Conservation (phyloP, 805 yeast genomes). For the Yarrowia sp. region DNA sequence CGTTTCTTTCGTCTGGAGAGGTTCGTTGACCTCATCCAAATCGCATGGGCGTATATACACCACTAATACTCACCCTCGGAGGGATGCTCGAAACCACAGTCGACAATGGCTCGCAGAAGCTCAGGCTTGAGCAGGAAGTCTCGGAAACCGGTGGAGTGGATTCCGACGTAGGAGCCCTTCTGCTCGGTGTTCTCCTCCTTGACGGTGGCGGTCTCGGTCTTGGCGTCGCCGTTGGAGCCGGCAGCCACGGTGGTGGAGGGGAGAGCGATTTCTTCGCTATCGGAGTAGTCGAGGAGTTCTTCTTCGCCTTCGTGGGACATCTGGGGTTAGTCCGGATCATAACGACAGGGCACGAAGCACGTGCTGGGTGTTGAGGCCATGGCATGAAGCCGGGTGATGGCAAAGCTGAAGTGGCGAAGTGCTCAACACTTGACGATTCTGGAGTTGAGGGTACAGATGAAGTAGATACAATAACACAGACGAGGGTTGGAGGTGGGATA, state of each 20-base stretch:
- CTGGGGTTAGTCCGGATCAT: constrained; percentile 35
- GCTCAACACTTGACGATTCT: too few relatives aligned
- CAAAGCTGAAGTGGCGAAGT: too few relatives aligned
- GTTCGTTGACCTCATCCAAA: too few relatives aligned
- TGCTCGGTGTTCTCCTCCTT: constrained; percentile 62
- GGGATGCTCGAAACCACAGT: constrained; percentile 99
- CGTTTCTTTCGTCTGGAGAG: too few relatives aligned
- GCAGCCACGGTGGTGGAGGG: constrained; percentile 59
- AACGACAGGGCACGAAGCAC: too few relatives aligned
- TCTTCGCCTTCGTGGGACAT: constrained; percentile 99
- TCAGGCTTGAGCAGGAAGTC: constrained; percentile 97
- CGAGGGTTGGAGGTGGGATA: background rate
- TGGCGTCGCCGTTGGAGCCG: constrained; percentile 50
- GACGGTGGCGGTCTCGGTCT: constrained; percentile 48
- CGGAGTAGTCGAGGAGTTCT: constrained; percentile 98
- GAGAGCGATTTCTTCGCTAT: constrained; percentile 92
- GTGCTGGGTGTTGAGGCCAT: too few relatives aligned
- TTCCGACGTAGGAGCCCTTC: constrained; percentile 97
- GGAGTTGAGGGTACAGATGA: background rate
- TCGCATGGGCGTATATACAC: too few relatives aligned
- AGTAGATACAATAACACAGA: constrained; percentile 17
- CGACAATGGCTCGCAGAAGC: constrained; percentile 95
- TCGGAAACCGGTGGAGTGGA: constrained; percentile 98
- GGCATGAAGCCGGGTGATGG: too few relatives aligned
- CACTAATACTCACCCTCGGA: constrained; percentile 83